phyloP scores from a whole-genome alignment of 345 rosid species.

The Rhodamnia rubescens region DNA sequence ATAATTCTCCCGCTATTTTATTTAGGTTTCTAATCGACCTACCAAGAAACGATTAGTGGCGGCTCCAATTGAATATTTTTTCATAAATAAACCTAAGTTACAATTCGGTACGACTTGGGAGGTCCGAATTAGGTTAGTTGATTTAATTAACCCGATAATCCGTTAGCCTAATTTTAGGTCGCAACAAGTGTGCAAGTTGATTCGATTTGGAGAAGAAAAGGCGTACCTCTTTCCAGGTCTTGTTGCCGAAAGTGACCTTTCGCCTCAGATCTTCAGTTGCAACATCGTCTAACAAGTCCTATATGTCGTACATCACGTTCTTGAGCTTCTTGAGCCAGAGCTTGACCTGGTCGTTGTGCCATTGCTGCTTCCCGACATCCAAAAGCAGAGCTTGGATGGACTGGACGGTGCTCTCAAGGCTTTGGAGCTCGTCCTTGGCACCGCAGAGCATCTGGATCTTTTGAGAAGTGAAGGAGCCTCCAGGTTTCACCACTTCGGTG shows the following conservation, averaged over 20 bases:
- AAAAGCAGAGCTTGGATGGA: background rate
- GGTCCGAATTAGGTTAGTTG: too few species aligned
- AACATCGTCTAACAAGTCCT: slow-evolving; percentile 13
- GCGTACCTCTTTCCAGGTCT: background rate
- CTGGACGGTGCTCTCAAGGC: background rate
- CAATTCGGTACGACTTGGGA: too few species aligned
- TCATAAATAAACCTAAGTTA: too few species aligned
- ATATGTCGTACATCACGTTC: slow-evolving; percentile 5
- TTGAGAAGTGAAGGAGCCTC: background rate
- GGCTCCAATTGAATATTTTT: too few species aligned
- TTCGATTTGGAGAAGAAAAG: background rate
- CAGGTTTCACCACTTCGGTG: background rate
- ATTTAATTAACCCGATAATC: too few species aligned
- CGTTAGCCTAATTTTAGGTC: too few species aligned
- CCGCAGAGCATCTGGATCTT: background rate
- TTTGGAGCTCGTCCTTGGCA: background rate
- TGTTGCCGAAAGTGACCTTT: background rate
- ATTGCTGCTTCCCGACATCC: slow-evolving; percentile 16
- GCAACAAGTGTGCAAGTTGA: background rate
- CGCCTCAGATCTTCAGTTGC: background rate
- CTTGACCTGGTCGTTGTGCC: background rate
- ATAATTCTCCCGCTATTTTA: too few species aligned
- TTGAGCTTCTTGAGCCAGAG: slow-evolving; percentile 7
- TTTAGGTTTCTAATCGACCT: too few species aligned
- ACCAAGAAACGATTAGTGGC: too few species aligned